These are phyloP conservation scores for Plantago lanceolata DNA, from an alignment of 305 asterid species.

Conservation along the genomic window DNA sequence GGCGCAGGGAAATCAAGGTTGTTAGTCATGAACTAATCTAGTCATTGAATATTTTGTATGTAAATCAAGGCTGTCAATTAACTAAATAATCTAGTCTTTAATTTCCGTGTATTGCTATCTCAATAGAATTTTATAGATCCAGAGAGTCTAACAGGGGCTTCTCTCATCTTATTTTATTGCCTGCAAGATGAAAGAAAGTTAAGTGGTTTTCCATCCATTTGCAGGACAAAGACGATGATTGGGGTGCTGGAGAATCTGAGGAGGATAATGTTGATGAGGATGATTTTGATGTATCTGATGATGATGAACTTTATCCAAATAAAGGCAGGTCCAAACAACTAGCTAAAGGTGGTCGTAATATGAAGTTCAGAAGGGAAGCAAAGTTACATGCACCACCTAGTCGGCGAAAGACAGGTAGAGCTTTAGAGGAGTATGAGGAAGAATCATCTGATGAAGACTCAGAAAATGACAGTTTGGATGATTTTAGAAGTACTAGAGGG, in stretches of 20 bases:
- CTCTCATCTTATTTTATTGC: too few species aligned
- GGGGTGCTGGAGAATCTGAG: constrained; percentile 93
- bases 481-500: constrained; percentile 48
- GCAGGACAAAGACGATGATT: constrained; percentile 74
- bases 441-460: constrained; percentile 73
- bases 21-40: constrained; percentile 19
- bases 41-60: constrained; percentile 17
- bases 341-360: constrained; percentile 47
- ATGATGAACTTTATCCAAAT: constrained; percentile 52
- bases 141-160: not conserved
- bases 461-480: constrained; percentile 67
- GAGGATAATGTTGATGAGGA: constrained; percentile 65
- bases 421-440: constrained; percentile 68
- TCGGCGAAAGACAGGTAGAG: constrained; percentile 64
- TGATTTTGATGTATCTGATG: constrained; percentile 75
- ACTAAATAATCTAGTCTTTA: not conserved
- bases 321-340: constrained; percentile 57
- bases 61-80: not conserved
- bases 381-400: constrained; percentile 43
- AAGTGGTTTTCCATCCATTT: constrained; percentile 25
- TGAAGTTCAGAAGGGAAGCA: constrained; percentile 54
- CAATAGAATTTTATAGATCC: not conserved
- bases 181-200: not conserved
- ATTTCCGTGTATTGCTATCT: not conserved
- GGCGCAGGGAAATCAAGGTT: constrained; percentile 64